A percentile compares a stretch with the other conserved stretches of the same genome.
Evolutionary conservation across 345 rosid species (phyloP).

Genomic region (Citrus glauca): DNA sequence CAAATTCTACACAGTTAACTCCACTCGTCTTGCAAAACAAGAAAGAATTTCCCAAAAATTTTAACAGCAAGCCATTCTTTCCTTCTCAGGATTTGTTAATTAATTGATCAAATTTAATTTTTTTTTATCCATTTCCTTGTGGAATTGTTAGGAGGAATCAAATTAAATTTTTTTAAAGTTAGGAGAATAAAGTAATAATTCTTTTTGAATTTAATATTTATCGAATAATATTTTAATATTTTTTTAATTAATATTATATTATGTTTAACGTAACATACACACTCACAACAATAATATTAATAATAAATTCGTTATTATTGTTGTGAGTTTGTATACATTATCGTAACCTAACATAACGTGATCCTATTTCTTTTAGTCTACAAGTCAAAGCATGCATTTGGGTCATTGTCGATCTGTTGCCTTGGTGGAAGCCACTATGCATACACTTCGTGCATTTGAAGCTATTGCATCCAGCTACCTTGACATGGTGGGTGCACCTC

Average conservation of each 20-base stretch:
- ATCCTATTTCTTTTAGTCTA: background rate
- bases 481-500: background rate
- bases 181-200: background rate
- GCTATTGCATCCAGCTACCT: background rate
- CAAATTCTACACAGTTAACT: background rate
- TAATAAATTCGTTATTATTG: no score
- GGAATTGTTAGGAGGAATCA: background rate
- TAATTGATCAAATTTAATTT: background rate
- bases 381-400: slow-evolving; percentile 3
- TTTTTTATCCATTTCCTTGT: background rate
- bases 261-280: no score
- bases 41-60: background rate
- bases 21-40: slow-evolving; percentile 9
- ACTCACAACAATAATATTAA: no score
- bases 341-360: no score
- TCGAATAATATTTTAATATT: background rate
- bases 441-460: background rate
- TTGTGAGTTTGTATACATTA: fast-evolving
- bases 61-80: background rate
- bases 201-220: background rate
- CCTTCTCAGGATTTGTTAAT: background rate
- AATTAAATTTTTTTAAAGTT: background rate
- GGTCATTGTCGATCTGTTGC: background rate
- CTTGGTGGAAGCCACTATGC: background rate
- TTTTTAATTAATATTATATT: fast-evolving